A percentile compares a stretch with the other conserved stretches of the same genome.
Evolutionary conservation across 306 rosid genomes (phyloP).

Genomic region (Inga oerstediana): DNA sequence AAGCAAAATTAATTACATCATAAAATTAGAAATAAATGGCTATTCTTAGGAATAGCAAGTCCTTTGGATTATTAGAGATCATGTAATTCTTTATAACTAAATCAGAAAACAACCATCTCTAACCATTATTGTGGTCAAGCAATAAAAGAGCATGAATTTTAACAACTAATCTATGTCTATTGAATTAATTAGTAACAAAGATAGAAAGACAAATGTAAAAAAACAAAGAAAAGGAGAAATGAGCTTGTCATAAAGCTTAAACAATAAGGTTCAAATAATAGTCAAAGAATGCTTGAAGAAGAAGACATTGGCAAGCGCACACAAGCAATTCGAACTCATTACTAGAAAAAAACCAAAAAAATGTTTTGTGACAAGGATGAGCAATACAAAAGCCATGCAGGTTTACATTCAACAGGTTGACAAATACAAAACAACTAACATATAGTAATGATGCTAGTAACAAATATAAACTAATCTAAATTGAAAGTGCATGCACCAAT

Average conservation of each 20-base stretch:
- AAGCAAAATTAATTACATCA: conserved; percentile 24
- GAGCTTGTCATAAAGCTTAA: too few species aligned
- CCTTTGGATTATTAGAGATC: too few species aligned
- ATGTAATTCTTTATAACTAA: too few species aligned
- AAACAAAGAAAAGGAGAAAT: too few species aligned
- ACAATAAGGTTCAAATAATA: too few species aligned
- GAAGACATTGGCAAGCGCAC: neutral
- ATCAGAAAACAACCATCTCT: too few species aligned
- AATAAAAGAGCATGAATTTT: too few species aligned
- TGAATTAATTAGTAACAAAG: neutral
- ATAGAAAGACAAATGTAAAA: too few species aligned
- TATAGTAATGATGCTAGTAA: neutral
- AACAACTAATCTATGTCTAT: too few species aligned
- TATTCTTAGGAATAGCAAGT: too few species aligned
- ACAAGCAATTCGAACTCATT: neutral
- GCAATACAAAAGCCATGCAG: conserved; percentile 18
- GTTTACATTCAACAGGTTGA: neutral
- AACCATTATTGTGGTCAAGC: too few species aligned
- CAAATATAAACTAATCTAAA: neutral
- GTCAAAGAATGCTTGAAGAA: neutral
- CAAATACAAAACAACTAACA: neutral
- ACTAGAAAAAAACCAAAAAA: neutral
- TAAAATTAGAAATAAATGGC: neutral
- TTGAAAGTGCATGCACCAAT: neutral
- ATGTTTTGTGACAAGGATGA: neutral